Evolutionary conservation across 345 rosid genomes (phyloP).

Genomic region (Carallia pectinifolia): DNA sequence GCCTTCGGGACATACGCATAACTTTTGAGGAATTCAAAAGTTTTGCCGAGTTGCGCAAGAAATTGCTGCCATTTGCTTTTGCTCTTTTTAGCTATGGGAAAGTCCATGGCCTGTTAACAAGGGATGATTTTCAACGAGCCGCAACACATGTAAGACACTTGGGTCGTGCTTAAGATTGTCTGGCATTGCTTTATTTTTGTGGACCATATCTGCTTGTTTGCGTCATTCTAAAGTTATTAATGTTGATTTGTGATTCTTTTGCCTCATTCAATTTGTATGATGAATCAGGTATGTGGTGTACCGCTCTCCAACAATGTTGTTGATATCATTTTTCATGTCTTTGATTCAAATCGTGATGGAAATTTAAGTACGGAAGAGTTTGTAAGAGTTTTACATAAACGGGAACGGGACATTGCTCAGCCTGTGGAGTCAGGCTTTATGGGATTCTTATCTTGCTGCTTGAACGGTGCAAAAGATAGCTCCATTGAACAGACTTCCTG

Average conservation of each 20-base stretch:
- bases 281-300: conserved; percentile 67
- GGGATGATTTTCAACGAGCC: conserved; percentile 81
- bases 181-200: neutral
- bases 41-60: conserved; percentile 77
- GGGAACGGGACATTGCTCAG: conserved; percentile 67
- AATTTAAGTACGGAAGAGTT: conserved; percentile 68
- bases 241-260: neutral
- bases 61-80: conserved; percentile 72
- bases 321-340: conserved; percentile 72
- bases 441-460: conserved; percentile 45
- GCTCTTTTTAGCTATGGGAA: conserved; percentile 86
- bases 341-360: conserved; percentile 73
- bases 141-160: conserved; percentile 59
- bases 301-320: conserved; percentile 60
- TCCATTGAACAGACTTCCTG: conserved; percentile 30
- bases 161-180: neutral
- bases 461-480: conserved; percentile 38
- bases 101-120: conserved; percentile 71
- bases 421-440: conserved; percentile 49
- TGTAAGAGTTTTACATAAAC: conserved; percentile 53
- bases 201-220: neutral
- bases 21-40: conserved; percentile 68
- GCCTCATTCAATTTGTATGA: neutral
- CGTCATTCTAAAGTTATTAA: too few relatives aligned
- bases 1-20: conserved; percentile 54